Conservation (phyloP, 805 yeast genomes). For the Candida tammaniensis region DNA sequence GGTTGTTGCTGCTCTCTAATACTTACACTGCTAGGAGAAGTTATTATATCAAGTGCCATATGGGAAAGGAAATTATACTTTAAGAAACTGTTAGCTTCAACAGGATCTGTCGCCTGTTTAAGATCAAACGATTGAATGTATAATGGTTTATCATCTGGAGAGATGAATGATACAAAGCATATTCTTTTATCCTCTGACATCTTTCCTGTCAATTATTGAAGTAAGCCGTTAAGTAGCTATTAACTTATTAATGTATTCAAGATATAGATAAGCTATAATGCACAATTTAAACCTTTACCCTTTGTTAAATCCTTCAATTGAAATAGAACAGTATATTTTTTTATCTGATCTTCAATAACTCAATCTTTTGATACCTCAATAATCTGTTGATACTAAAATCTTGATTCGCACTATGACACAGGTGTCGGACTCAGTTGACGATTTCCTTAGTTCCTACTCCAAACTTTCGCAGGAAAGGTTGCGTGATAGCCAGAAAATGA, state of each 20-base stretch:
- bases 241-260: too few species aligned
- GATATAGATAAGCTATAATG: too few species aligned
- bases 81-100: slow-evolving; percentile 42
- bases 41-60: slow-evolving; percentile 69
- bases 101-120: slow-evolving; percentile 4
- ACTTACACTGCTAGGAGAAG: slow-evolving; percentile 46
- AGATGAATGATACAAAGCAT: slow-evolving; percentile 56
- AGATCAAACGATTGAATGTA: slow-evolving; percentile 51
- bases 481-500: slow-evolving; percentile 33
- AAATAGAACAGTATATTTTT: too few species aligned
- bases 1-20: slow-evolving; percentile 35
- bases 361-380: too few species aligned
- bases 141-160: slow-evolving; percentile 57
- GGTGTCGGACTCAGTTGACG: slow-evolving; percentile 30
- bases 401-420: slow-evolving; percentile 2
- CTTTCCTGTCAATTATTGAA: too few species aligned
- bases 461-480: slow-evolving; percentile 34
- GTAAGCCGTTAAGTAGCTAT: too few species aligned
- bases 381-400: too few species aligned
- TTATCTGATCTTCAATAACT: too few species aligned
- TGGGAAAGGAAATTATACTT: slow-evolving; percentile 72
- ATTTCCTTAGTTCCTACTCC: slow-evolving; percentile 34
- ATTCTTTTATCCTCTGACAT: slow-evolving; percentile 19
- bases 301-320: neutral
- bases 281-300: too few species aligned